Conservation (phyloP, 1,284 basidiomycete genomes). For the Phellopilus nigrolimitatus region DNA sequence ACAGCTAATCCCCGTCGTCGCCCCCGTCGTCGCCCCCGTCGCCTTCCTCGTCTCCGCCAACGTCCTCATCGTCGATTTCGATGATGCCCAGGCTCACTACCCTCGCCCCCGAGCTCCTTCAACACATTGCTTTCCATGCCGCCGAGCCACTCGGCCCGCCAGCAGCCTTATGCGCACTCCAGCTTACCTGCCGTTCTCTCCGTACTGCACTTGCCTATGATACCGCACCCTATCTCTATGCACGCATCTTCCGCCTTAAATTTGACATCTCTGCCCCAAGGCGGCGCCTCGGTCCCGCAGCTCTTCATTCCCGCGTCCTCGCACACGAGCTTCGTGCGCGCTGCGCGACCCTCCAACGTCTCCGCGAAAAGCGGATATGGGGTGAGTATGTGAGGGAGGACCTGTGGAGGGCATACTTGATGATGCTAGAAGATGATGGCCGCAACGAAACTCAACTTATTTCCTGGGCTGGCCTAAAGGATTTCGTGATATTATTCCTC, state of each 20-base stretch:
- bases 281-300: constrained; percentile 30
- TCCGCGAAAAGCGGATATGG: constrained; percentile 34
- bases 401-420: constrained; percentile 53
- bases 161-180: constrained; percentile 28
- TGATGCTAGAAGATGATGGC: constrained; percentile 55
- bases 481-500: constrained; percentile 38
- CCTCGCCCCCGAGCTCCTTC: constrained; percentile 29
- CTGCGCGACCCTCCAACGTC: constrained; percentile 37
- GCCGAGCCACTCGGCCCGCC: constrained; percentile 31
- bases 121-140: constrained; percentile 32
- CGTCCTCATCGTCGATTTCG: background rate
- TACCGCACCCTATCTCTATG: constrained; percentile 32
- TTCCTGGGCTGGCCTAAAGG: constrained; percentile 35
- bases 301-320: constrained; percentile 26
- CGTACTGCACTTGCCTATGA: constrained; percentile 26
- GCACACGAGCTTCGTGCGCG: constrained; percentile 38
- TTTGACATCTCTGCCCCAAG: constrained; percentile 39
- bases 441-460: constrained; percentile 52
- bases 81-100: background rate
- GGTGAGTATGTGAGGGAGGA: constrained; percentile 38
- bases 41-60: background rate
- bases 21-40: no score
- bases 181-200: constrained; percentile 32
- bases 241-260: constrained; percentile 33
- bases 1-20: no score